These are phyloP conservation scores for Phytophthora agathidicida DNA, from an alignment of 352 stramenopile species.

Conservation along the genomic window DNA sequence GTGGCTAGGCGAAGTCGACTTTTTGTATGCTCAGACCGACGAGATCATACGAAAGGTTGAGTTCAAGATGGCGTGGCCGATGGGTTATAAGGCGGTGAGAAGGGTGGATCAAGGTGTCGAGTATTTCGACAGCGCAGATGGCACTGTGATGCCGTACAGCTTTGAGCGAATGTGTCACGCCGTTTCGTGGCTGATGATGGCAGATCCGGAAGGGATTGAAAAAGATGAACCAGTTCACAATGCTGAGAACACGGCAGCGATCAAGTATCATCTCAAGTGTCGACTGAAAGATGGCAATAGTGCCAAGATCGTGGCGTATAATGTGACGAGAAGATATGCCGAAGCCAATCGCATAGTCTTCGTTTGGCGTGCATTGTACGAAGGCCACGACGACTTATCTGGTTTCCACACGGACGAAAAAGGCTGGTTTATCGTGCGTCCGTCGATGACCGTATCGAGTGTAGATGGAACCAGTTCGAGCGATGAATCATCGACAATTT, in stretches of 20 bases:
- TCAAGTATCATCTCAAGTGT: not conserved
- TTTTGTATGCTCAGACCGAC: constrained; percentile 1
- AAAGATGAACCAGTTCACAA: no score
- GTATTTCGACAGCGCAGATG: not conserved
- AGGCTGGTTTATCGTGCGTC: not conserved
- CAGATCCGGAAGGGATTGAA: not conserved
- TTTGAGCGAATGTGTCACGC: not conserved
- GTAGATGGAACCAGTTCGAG: not conserved
- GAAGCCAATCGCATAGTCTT: not conserved
- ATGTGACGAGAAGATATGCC: not conserved
- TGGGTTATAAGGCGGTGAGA: constrained; percentile 1
- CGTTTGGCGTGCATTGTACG: not conserved
- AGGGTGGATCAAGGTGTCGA: not conserved
- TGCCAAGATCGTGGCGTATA: not conserved
- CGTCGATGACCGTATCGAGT: not conserved
- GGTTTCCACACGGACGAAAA: not conserved
- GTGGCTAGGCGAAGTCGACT: not conserved
- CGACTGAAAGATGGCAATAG: not conserved
- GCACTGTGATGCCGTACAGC: not conserved
- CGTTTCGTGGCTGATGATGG: not conserved
- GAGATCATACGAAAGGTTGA: not conserved
- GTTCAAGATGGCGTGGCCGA: not conserved
- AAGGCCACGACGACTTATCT: not conserved
- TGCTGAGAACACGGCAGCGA: not conserved
- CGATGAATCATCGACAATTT: not conserved